Conservation (phyloP, 352 stramenopile genomes). For the Bremia lactucae region DNA sequence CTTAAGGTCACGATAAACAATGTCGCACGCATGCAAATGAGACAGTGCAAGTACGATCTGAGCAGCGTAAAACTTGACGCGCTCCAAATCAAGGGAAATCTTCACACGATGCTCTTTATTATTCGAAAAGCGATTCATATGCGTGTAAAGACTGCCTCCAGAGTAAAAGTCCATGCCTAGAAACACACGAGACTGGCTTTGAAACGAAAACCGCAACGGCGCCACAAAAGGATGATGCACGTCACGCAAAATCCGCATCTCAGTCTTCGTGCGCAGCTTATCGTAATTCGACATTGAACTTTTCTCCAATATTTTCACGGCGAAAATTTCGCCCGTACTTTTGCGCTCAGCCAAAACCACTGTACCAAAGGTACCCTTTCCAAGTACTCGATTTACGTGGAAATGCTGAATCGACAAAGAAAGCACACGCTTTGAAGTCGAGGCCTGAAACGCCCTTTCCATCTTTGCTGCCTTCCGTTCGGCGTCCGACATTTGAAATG, state of each 20-base stretch:
- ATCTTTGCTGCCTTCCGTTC: slow-evolving; percentile 58
- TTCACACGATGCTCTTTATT: slow-evolving; percentile 85
- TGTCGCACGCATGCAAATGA: slow-evolving; percentile 88
- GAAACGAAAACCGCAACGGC: slow-evolving; percentile 79
- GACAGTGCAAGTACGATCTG: slow-evolving; percentile 88
- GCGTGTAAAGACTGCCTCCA: slow-evolving; percentile 79
- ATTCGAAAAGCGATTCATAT: slow-evolving; percentile 88
- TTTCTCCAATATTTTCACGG: slow-evolving; percentile 90
- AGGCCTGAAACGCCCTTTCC: slow-evolving; percentile 55
- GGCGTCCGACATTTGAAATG: slow-evolving; percentile 67
- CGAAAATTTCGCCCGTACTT: slow-evolving; percentile 83
- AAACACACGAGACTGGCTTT: slow-evolving; percentile 72
- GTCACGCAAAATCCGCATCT: slow-evolving; percentile 86
- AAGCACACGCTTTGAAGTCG: slow-evolving; percentile 72
- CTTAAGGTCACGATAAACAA: slow-evolving; percentile 94
- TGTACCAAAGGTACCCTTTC: slow-evolving; percentile 92
- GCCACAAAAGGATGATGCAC: slow-evolving; percentile 90
- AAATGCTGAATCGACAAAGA: slow-evolving; percentile 90
- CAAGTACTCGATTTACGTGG: slow-evolving; percentile 89
- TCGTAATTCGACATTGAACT: slow-evolving; percentile 86
- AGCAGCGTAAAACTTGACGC: slow-evolving; percentile 86
- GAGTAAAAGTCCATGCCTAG: slow-evolving; percentile 83
- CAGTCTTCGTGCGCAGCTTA: slow-evolving; percentile 88
- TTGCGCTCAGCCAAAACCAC: slow-evolving; percentile 78
- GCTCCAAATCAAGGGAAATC: slow-evolving; percentile 63